Percentiles rank a stretch among this genome's conserved stretches.
phyloP scores from a whole-genome alignment of 352 stramenopile species.

The Globisporangium nunn region DNA sequence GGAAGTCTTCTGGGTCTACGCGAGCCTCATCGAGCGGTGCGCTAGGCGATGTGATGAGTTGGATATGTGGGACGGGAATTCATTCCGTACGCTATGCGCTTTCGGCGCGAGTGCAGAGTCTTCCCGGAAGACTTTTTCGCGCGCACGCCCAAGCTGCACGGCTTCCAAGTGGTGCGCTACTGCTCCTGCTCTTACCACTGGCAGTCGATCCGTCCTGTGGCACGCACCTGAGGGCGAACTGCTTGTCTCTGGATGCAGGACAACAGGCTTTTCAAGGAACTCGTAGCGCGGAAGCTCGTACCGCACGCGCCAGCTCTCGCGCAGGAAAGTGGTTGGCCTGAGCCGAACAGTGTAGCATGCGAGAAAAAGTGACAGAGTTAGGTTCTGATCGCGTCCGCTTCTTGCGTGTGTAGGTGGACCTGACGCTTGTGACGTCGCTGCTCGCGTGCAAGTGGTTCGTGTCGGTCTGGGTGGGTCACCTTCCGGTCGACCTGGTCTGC shows the following conservation, averaged over 20 bases:
- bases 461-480: constrained; percentile 56
- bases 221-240: background rate
- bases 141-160: constrained; percentile 52
- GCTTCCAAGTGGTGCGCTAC: constrained; percentile 55
- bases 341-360: background rate
- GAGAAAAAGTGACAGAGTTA: too few relatives aligned
- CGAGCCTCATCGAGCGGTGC: constrained; percentile 54
- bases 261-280: constrained; percentile 46
- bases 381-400: background rate
- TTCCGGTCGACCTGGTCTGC: constrained; percentile 36
- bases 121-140: constrained; percentile 75
- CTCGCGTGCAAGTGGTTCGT: constrained; percentile 79
- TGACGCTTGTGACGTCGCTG: constrained; percentile 50
- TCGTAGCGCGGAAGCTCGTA: constrained; percentile 47
- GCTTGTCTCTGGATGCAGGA: constrained; percentile 20
- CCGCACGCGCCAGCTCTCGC: constrained; percentile 39
- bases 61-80: background rate
- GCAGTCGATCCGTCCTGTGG: background rate
- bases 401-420: constrained; percentile 30
- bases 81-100: background rate
- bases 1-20: constrained; percentile 68
- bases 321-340: constrained; percentile 16
- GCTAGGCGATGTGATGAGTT: background rate
- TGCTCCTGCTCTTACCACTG: background rate
- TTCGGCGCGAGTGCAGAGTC: constrained; percentile 19